Percentiles rank a stretch among this genome's conserved stretches.
These are phyloP conservation scores for Paramecium sexaurelia DNA, from an alignment of 73 alveolate genomes.

Conservation along the genomic window DNA sequence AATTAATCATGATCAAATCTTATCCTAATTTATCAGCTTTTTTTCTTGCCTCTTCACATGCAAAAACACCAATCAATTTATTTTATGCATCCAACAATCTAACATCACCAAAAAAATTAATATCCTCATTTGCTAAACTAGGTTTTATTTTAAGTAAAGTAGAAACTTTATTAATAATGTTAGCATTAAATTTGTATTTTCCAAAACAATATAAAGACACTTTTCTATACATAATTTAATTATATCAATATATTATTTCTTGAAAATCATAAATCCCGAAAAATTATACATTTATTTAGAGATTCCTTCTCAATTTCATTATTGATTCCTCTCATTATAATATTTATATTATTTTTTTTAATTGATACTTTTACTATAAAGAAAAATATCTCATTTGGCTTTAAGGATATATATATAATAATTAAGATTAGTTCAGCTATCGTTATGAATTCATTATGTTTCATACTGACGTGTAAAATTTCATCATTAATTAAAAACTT, in stretches of 20 bases:
- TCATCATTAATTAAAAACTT: not conserved
- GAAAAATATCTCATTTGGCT: not conserved
- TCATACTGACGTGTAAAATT: not conserved
- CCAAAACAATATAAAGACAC: not conserved
- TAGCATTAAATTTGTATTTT: not conserved
- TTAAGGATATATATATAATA: not conserved
- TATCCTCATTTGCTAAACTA: conserved; percentile 19
- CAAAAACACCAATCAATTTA: conserved; percentile 52
- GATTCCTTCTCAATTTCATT: too few relatives aligned
- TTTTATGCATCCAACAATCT: conserved; percentile 31
- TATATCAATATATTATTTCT: not conserved
- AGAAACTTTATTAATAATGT: not conserved
- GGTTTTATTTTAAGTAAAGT: not conserved
- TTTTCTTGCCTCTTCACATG: conserved; percentile 41
- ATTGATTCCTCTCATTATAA: not conserved
- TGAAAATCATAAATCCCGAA: too few relatives aligned
- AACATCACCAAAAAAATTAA: conserved; percentile 21
- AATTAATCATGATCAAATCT: conserved; percentile 19
- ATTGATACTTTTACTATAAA: not conserved
- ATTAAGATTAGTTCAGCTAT: not conserved
- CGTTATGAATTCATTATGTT: not conserved
- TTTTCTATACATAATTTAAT: not conserved
- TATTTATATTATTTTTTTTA: not conserved
- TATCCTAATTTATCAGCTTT: not conserved
- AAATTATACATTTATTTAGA: too few relatives aligned